Percentiles rank a stretch among this genome's conserved stretches.
phyloP scores from a whole-genome alignment of 768 basidiomycete species.

The Phlegmacium glaucopus region DNA sequence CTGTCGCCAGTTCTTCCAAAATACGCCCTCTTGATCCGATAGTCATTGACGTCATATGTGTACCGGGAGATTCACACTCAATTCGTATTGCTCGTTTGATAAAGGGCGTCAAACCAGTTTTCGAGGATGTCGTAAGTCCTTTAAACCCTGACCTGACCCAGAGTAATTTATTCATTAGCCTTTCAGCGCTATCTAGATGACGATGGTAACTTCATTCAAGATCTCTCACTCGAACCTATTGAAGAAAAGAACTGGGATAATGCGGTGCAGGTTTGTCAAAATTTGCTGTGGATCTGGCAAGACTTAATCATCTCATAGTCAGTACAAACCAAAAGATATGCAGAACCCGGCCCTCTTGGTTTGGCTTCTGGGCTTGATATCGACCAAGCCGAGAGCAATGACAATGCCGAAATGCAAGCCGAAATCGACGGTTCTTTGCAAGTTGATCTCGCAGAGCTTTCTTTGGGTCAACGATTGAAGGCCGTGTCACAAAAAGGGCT shows the following conservation, averaged over 20 bases:
- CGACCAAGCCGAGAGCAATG: conserved; percentile 54
- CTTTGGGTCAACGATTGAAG: conserved; percentile 85
- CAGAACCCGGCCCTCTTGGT: conserved; percentile 56
- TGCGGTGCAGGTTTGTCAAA: conserved; percentile 11
- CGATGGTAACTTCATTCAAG: conserved; percentile 48
- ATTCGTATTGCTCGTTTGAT: conserved; percentile 53
- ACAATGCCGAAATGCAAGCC: conserved; percentile 41
- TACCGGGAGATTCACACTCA: conserved; percentile 34
- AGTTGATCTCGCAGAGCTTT: conserved; percentile 85
- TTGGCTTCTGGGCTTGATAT: conserved; percentile 65
- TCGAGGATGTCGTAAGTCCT: conserved; percentile 53
- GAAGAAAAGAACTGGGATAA: conserved; percentile 5
- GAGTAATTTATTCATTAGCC: conserved; percentile 10
- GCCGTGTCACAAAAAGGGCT: conserved; percentile 58
- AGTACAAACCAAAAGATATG: conserved; percentile 61
- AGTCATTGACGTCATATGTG: conserved; percentile 47
- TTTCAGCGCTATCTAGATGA: conserved; percentile 53
- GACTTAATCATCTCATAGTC: conserved; percentile 25
- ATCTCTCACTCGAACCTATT: conserved; percentile 44
- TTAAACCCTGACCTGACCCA: conserved; percentile 2
- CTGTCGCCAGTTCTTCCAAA: conserved; percentile 38
- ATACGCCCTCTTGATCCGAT: conserved; percentile 29
- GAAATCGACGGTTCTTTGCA: conserved; percentile 71
- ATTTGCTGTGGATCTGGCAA: background rate
- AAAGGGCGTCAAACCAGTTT: conserved; percentile 56